Evolutionary conservation across 176 grass and related monocot species (phyloP).

Genomic region (Rhynchospora tenuis): DNA sequence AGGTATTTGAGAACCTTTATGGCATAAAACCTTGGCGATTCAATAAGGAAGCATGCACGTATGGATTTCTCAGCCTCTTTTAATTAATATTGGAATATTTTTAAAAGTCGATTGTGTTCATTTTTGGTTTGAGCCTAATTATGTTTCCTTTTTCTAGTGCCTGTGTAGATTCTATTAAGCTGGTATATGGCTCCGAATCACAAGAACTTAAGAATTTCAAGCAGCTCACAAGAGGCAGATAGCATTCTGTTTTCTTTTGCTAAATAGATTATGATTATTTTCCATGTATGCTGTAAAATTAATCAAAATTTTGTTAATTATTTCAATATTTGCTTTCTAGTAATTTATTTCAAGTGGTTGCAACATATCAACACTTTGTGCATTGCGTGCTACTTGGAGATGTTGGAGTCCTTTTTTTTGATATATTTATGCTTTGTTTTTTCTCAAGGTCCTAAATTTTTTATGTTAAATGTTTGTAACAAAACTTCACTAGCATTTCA

Average conservation of each 20-base stretch:
- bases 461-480: background rate
- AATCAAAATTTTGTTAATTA: background rate
- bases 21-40: conserved; percentile 50
- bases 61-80: background rate
- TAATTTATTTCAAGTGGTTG: background rate
- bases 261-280: background rate
- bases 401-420: background rate
- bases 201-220: conserved; percentile 56
- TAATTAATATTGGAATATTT: background rate
- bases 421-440: background rate
- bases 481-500: background rate
- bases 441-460: background rate
- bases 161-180: conserved; percentile 66
- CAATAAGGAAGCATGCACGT: conserved; percentile 71
- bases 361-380: background rate
- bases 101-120: background rate
- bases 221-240: conserved; percentile 37
- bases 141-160: conserved; percentile 27
- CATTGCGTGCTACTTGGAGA: background rate
- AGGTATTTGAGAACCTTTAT: conserved; percentile 58
- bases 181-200: conserved; percentile 54
- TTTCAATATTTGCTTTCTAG: background rate
- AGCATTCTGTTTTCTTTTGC: background rate
- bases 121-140: background rate
- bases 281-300: background rate